Evolutionary conservation across 2,329 filamentous ascomycete species (phyloP).

Genomic region (Penicillium sp.): DNA sequence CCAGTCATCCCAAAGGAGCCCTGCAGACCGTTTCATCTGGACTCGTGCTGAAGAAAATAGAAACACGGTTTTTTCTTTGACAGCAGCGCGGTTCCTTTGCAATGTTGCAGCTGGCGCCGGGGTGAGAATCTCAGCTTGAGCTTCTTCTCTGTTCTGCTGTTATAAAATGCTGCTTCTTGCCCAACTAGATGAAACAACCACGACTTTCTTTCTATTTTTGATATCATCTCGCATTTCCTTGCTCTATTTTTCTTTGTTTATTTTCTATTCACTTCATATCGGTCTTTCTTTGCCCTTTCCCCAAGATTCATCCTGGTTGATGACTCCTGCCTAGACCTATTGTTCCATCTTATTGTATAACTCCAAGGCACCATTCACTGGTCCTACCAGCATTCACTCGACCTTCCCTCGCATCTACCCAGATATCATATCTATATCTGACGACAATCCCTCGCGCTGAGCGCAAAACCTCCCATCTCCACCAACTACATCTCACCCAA

Average conservation of each 20-base stretch:
- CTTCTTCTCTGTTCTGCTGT: not conserved
- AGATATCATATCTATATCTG: too few relatives aligned
- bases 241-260: conserved; percentile 16
- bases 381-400: not conserved
- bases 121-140: not conserved
- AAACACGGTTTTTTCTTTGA: conserved; percentile 10
- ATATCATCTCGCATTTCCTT: conserved; percentile 8
- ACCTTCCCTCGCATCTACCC: not conserved
- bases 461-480: not conserved
- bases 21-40: conserved; percentile 19
- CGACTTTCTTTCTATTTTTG: conserved; percentile 10
- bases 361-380: not conserved
- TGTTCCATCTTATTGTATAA: not conserved
- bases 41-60: conserved; percentile 13
- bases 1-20: not conserved
- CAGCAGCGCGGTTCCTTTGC: not conserved
- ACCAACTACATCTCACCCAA: not conserved
- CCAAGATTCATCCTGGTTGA: conserved; percentile 22
- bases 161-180: not conserved
- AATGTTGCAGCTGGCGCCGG: not conserved
- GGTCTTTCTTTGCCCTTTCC: conserved; percentile 17
- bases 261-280: conserved; percentile 3
- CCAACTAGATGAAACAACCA: conserved; percentile 8
- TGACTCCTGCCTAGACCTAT: not conserved
- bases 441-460: not conserved